Conservation (phyloP, 1,139 yeast genomes). For the Kodamaea alishanica region DNA sequence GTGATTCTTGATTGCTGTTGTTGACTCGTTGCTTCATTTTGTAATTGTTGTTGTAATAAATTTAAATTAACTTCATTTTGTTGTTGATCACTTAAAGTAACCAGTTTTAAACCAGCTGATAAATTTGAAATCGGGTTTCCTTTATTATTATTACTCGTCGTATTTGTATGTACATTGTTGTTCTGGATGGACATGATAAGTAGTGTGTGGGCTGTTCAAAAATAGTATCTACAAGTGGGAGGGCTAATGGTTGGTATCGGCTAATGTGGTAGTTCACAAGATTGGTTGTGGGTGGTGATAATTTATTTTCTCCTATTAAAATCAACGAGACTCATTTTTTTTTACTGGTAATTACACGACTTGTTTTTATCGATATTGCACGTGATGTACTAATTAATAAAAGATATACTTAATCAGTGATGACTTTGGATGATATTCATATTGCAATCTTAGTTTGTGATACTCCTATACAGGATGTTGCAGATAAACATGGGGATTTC, state of each 20-base stretch:
- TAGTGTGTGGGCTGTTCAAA: background rate
- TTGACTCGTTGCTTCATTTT: slow-evolving; percentile 33
- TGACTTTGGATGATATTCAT: slow-evolving; percentile 17
- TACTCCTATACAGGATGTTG: slow-evolving; percentile 31
- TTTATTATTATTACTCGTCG: slow-evolving; percentile 6
- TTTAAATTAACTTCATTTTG: slow-evolving; percentile 40
- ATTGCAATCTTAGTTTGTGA: slow-evolving; percentile 50
- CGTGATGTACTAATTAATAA: too few species aligned
- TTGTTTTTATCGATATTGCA: too few species aligned
- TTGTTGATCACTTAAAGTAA: slow-evolving; percentile 39
- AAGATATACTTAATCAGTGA: background rate
- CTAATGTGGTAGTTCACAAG: background rate
- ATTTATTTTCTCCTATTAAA: background rate
- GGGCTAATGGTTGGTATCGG: background rate
- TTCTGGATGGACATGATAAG: background rate
- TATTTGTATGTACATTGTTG: background rate
- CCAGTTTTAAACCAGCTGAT: slow-evolving; percentile 50
- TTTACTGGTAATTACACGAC: too few species aligned
- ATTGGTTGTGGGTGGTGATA: background rate
- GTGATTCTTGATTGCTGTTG: slow-evolving; percentile 58
- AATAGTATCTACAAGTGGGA: background rate
- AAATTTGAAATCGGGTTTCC: slow-evolving; percentile 39
- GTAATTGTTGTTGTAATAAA: slow-evolving; percentile 41
- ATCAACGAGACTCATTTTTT: too few species aligned
- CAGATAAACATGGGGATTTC: slow-evolving; percentile 45